Conservation (phyloP, 2,329 filamentous ascomycete genomes). For the Ceratocystis huliohia region DNA sequence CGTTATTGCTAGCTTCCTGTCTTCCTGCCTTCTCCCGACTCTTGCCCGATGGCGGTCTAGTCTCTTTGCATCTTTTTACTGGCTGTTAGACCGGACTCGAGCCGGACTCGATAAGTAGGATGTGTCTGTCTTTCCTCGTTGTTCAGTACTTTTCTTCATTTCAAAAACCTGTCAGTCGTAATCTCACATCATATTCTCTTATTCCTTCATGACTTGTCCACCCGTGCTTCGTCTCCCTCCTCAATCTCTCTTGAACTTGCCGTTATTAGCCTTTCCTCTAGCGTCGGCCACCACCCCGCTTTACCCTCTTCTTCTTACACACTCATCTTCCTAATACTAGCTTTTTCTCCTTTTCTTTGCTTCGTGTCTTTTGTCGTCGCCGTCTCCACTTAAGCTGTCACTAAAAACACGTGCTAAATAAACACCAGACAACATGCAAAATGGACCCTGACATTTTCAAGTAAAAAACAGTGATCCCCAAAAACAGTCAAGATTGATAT, state of each 20-base stretch:
- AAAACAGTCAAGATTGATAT: constrained; percentile 3
- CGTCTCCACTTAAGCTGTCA: constrained; percentile 9
- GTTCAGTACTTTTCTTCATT: neutral
- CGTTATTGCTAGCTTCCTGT: neutral
- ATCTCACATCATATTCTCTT: neutral
- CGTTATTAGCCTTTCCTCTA: neutral
- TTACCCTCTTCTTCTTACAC: neutral
- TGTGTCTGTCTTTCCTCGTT: neutral
- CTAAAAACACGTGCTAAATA: neutral
- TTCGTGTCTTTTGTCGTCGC: neutral
- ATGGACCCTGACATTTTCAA: neutral
- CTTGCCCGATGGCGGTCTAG: neutral
- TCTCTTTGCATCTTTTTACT: neutral
- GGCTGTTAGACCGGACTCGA: neutral
- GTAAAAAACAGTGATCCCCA: neutral
- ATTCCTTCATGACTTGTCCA: neutral
- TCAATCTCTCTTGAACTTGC: neutral
- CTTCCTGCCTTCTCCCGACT: neutral
- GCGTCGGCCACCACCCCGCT: neutral
- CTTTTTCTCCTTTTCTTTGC: neutral
- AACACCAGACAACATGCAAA: neutral
- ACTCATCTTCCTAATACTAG: neutral
- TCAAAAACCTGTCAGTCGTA: neutral
- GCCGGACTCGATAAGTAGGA: neutral
- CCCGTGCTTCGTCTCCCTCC: too few relatives aligned